Conservation (phyloP, 2,329 filamentous ascomycete species). For the Passalora sequoiae region DNA sequence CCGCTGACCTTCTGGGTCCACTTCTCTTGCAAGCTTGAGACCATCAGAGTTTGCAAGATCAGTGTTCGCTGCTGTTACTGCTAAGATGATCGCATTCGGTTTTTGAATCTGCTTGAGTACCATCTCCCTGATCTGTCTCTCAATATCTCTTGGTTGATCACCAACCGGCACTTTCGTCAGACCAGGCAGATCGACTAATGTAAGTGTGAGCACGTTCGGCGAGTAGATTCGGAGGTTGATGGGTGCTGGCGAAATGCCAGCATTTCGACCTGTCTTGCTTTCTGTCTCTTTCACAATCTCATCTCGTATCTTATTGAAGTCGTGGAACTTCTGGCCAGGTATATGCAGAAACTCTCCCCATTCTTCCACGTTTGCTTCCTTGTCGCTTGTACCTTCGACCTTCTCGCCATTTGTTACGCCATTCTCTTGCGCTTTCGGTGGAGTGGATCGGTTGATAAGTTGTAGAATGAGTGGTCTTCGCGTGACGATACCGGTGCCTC, state of each 20-base stretch:
- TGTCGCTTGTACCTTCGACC: slow-evolving; percentile 64
- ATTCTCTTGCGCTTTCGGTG: slow-evolving; percentile 60
- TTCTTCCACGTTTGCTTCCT: slow-evolving; percentile 86
- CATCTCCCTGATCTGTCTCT: slow-evolving; percentile 95
- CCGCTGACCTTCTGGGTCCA: slow-evolving; percentile 93
- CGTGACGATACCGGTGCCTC: slow-evolving; percentile 96
- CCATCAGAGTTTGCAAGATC: slow-evolving; percentile 99
- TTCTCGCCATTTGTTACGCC: slow-evolving; percentile 72
- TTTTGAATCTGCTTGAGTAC: slow-evolving; percentile 98
- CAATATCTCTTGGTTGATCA: slow-evolving; percentile 93
- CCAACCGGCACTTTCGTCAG: slow-evolving; percentile 95
- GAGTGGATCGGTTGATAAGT: slow-evolving; percentile 78
- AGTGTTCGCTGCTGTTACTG: slow-evolving; percentile 92
- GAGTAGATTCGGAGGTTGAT: slow-evolving; percentile 99
- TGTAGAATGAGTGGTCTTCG: slow-evolving; percentile 93
- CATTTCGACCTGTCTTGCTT: slow-evolving; percentile 91
- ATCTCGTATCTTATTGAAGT: slow-evolving; percentile 97
- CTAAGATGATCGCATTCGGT: slow-evolving; percentile 94
- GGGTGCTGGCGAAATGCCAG: slow-evolving; percentile 89
- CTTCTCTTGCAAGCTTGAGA: slow-evolving; percentile 90
- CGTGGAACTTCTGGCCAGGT: slow-evolving; percentile 92
- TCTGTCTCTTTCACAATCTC: slow-evolving; percentile 97
- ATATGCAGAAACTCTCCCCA: slow-evolving; percentile 99
- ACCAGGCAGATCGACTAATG: slow-evolving; percentile 91
- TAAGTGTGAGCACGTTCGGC: slow-evolving; percentile 93